Evolutionary conservation across 1,139 yeast genomes (phyloP).

Genomic region (Trichomonascaceae sp.): DNA sequence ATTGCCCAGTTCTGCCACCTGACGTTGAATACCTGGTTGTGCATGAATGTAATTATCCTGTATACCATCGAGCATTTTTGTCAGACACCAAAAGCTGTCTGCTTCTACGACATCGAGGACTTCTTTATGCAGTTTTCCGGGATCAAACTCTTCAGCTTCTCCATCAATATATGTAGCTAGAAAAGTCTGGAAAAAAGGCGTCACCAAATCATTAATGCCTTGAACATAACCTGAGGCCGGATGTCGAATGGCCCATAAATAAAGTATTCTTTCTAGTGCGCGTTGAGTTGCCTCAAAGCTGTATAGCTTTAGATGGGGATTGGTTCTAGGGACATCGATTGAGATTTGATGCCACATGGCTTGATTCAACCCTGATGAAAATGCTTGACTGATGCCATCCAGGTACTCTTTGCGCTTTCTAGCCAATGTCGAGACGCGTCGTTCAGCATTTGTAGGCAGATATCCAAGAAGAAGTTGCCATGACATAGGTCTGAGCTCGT

Average conservation of each 20-base stretch:
- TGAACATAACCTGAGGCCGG: slow-evolving; percentile 99
- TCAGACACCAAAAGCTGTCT: slow-evolving; percentile 94
- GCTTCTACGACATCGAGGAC: slow-evolving; percentile 69
- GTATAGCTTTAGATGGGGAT: slow-evolving; percentile 75
- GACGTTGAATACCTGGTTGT: slow-evolving; percentile 94
- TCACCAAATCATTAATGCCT: slow-evolving; percentile 91
- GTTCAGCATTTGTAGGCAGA: slow-evolving; percentile 73
- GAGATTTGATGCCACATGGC: slow-evolving; percentile 93
- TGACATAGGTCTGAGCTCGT: slow-evolving; percentile 68
- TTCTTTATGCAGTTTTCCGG: slow-evolving; percentile 51
- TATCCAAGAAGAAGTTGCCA: slow-evolving; percentile 93
- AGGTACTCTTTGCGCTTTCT: slow-evolving; percentile 82
- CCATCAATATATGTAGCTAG: slow-evolving; percentile 58
- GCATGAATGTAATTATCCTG: slow-evolving; percentile 97
- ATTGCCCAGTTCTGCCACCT: slow-evolving; percentile 73
- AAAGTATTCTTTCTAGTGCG: slow-evolving; percentile 70
- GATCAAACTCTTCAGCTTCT: slow-evolving; percentile 51
- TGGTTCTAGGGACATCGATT: slow-evolving; percentile 92
- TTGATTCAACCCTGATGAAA: slow-evolving; percentile 61
- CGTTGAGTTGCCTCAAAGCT: slow-evolving; percentile 64
- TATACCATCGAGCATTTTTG: slow-evolving; percentile 83
- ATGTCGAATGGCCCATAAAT: slow-evolving; percentile 94
- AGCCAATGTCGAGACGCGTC: slow-evolving; percentile 63
- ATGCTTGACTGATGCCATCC: slow-evolving; percentile 61
- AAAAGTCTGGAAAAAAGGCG: slow-evolving; percentile 91